These are phyloP conservation scores for Curvularia sp. DNA, from an alignment of 2,329 filamentous ascomycete genomes.

Conservation along the genomic window DNA sequence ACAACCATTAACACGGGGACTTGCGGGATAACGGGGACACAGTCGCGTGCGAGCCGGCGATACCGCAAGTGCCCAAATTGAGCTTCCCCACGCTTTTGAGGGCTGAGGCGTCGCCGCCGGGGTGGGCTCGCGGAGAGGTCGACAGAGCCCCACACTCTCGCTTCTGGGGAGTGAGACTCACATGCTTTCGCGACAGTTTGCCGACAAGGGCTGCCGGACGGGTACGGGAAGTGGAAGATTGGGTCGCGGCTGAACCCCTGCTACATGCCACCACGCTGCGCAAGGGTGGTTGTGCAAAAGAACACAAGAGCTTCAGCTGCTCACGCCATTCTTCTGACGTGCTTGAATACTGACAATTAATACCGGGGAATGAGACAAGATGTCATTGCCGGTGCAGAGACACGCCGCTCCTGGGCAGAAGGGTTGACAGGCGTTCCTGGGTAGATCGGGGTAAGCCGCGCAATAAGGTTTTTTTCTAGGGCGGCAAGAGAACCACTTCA, in stretches of 20 bases:
- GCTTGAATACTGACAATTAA: constrained; percentile 18
- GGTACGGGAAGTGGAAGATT: constrained; percentile 25
- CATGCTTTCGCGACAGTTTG: constrained; percentile 33
- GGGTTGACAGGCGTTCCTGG: constrained; percentile 10
- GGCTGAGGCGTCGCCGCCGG: constrained; percentile 21
- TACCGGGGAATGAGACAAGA: constrained; percentile 1
- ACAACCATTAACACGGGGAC: constrained; percentile 5
- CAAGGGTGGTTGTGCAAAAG: constrained; percentile 21
- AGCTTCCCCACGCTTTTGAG: constrained; percentile 33
- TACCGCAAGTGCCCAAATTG: constrained; percentile 7
- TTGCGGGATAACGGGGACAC: constrained; percentile 15
- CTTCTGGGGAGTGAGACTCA: constrained; percentile 26
- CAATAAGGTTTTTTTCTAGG: not conserved
- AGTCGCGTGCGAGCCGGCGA: constrained; percentile 14
- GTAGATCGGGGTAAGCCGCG: not conserved
- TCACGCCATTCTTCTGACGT: constrained; percentile 11
- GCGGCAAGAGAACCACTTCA: constrained; percentile 1
- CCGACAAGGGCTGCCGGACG: constrained; percentile 29
- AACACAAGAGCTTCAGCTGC: constrained; percentile 22
- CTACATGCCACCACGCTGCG: constrained; percentile 21
- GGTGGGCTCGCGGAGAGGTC: constrained; percentile 7
- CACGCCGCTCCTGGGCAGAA: not conserved
- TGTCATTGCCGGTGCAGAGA: constrained; percentile 21
- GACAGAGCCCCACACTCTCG: constrained; percentile 28
- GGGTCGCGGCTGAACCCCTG: constrained; percentile 32